Evolutionary conservation across 495 filamentous ascomycete species (phyloP).

Genomic region (Daldinia concentrica): DNA sequence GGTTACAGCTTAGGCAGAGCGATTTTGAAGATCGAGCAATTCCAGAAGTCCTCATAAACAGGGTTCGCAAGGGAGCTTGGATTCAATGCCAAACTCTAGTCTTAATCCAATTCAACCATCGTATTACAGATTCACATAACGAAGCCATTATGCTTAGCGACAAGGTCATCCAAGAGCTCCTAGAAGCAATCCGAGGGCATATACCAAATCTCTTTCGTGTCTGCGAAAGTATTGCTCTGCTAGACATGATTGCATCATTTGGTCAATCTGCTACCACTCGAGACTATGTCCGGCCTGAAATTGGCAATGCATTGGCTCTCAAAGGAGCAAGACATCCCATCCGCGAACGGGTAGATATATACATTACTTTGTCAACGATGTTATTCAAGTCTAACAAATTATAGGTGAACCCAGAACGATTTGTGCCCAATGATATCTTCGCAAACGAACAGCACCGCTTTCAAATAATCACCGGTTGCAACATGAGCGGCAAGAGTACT

Average conservation of each 20-base stretch:
- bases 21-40: slow-evolving; percentile 71
- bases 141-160: slow-evolving; percentile 85
- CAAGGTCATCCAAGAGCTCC: slow-evolving; percentile 73
- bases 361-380: neutral
- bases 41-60: slow-evolving; percentile 80
- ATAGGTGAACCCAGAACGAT: slow-evolving; percentile 58
- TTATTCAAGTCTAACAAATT: slow-evolving; percentile 12
- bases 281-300: slow-evolving; percentile 82
- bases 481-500: slow-evolving; percentile 99
- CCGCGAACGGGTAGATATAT: slow-evolving; percentile 71
- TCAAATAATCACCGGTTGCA: slow-evolving; percentile 94
- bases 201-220: slow-evolving; percentile 77
- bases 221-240: slow-evolving; percentile 85
- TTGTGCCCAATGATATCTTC: slow-evolving; percentile 89
- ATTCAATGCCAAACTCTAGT: slow-evolving; percentile 88
- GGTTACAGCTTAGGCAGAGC: slow-evolving; percentile 70
- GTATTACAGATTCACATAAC: slow-evolving; percentile 78
- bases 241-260: slow-evolving; percentile 92
- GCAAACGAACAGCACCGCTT: slow-evolving; percentile 80
- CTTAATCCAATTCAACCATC: slow-evolving; percentile 78
- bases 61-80: slow-evolving; percentile 71
- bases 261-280: slow-evolving; percentile 77
- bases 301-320: slow-evolving; percentile 79
- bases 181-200: slow-evolving; percentile 70
- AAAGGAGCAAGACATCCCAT: slow-evolving; percentile 87